Conservation (phyloP, 2,329 filamentous ascomycete genomes). For the Corniculantispora saksenae region DNA sequence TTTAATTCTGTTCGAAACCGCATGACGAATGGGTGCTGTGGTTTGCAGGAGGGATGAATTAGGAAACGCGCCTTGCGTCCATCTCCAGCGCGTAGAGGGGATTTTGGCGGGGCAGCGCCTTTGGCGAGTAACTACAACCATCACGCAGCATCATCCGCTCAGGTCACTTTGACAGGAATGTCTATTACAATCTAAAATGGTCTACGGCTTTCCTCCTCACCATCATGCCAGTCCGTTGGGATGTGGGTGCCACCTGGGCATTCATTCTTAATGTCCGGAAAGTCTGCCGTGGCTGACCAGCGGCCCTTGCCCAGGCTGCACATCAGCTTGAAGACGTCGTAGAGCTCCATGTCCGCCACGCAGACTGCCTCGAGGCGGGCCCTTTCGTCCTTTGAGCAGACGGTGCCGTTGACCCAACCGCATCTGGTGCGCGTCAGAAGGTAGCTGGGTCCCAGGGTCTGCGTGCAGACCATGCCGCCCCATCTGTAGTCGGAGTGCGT, state of each 20-base stretch:
- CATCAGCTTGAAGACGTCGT: neutral
- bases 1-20: constrained; percentile 66
- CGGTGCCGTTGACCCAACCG: neutral
- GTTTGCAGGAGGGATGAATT: constrained; percentile 2
- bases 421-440: neutral
- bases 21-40: constrained; percentile 47
- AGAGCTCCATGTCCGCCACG: neutral
- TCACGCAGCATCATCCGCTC: too few species aligned
- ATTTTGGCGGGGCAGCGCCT: constrained; percentile 15
- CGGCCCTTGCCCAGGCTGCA: neutral
- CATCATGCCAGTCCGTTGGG: neutral
- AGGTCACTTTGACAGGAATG: too few species aligned
- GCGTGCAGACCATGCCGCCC: neutral
- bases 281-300: neutral
- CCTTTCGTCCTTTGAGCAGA: neutral
- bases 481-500: neutral
- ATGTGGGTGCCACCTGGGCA: neutral
- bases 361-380: neutral
- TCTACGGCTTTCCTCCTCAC: too few species aligned
- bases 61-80: neutral
- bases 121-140: too few species aligned
- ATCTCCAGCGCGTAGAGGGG: neutral
- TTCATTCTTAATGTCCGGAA: neutral
- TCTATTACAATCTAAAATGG: too few species aligned
- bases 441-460: neutral